phyloP scores from a whole-genome alignment of 768 basidiomycete genomes.

The Pleurotus sapidus region DNA sequence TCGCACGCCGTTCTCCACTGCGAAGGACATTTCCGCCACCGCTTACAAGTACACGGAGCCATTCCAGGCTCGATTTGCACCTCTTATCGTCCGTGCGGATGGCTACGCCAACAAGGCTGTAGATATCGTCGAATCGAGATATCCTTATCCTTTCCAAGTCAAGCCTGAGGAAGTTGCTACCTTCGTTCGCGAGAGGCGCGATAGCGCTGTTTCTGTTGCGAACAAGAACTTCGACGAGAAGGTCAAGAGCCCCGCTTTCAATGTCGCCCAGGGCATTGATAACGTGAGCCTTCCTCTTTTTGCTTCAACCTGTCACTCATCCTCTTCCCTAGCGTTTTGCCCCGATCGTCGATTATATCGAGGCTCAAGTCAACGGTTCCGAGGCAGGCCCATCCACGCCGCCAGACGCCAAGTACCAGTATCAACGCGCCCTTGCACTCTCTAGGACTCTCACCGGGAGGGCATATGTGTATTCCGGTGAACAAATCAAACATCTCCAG shows the following conservation, averaged over 20 bases:
- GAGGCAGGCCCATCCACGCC: conserved; percentile 46
- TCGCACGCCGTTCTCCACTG: conserved; percentile 61
- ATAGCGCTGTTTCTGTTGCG: conserved; percentile 39
- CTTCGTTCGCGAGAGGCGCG: conserved; percentile 54
- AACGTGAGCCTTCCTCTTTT: conserved; percentile 44
- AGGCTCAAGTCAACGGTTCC: conserved; percentile 40
- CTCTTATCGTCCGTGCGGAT: conserved; percentile 62
- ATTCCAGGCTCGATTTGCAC: conserved; percentile 60
- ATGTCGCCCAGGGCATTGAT: conserved; percentile 67
- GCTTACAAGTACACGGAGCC: conserved; percentile 67
- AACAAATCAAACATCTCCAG: conserved; percentile 70
- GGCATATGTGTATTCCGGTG: conserved; percentile 61
- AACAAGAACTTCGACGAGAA: conserved; percentile 65
- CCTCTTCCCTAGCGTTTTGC: conserved; percentile 50
- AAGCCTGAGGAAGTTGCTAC: conserved; percentile 69
- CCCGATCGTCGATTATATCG: conserved; percentile 74
- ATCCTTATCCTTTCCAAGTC: conserved; percentile 74
- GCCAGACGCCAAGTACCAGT: conserved; percentile 66
- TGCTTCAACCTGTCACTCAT: conserved; percentile 8
- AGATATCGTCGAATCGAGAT: conserved; percentile 68
- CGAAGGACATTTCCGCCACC: conserved; percentile 55
- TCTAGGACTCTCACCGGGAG: conserved; percentile 63
- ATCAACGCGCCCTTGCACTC: conserved; percentile 69
- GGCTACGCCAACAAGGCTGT: conserved; percentile 71
- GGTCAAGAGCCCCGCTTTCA: conserved; percentile 60